phyloP scores from a whole-genome alignment of 768 basidiomycete genomes.

The Rhodotorula babjevae region DNA sequence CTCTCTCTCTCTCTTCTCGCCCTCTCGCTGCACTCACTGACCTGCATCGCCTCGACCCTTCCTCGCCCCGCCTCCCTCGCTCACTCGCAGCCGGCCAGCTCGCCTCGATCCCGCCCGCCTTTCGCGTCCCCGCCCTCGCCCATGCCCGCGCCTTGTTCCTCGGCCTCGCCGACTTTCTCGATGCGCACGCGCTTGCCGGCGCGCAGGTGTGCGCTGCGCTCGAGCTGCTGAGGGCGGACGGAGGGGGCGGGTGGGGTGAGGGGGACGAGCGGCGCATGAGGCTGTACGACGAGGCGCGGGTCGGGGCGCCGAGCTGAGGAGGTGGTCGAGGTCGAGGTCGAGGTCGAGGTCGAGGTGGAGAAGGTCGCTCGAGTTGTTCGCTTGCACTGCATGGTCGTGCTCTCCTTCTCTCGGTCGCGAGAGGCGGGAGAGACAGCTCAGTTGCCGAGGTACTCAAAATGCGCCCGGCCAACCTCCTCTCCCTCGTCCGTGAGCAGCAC shows the following conservation, averaged over 20 bases:
- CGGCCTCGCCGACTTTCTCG: conserved; percentile 28
- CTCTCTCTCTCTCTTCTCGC: no score
- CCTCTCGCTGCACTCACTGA: no score
- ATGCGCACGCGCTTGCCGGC: conserved; percentile 10
- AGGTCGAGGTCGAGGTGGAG: no score
- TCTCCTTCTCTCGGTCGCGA: not conserved
- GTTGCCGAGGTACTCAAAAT: not conserved
- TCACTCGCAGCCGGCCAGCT: not conserved
- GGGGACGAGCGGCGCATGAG: not conserved
- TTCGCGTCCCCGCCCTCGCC: not conserved
- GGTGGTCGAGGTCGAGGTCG: no score
- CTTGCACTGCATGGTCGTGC: not conserved
- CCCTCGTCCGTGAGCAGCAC: conserved; percentile 13
- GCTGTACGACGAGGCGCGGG: conserved; percentile 2
- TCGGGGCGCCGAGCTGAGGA: no score
- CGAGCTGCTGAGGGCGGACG: not conserved
- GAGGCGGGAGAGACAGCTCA: not conserved
- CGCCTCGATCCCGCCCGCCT: not conserved
- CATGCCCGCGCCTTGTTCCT: not conserved
- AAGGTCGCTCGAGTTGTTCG: no score
- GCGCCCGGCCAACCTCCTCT: conserved; percentile 12
- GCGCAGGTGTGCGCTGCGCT: not conserved
- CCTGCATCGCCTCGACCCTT: no score
- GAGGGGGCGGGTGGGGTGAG: not conserved
- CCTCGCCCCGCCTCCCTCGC: no score